Base-by-base conservation (phyloP, 352 stramenopile genomes). In the Aphanomyces astaci region DNA sequence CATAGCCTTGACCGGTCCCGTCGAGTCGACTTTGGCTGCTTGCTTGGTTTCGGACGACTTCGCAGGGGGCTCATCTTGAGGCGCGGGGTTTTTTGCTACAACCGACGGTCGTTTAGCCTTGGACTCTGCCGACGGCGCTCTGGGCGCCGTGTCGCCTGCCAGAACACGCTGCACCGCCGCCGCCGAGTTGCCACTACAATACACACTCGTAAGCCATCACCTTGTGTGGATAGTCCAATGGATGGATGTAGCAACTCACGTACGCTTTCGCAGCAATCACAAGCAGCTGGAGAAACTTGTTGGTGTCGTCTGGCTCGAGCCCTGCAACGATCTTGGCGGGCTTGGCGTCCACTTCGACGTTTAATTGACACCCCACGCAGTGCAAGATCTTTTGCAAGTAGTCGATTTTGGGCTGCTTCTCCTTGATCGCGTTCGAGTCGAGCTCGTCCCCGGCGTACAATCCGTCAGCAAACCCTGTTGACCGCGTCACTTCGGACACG, bases 271-370 rank as follows among this genome's bases (percentile, higher is more conserved):
- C 92, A 1, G 92, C 84, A 25, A 98, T 72, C 15, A 76, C 80
- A 49, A 98, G 71, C 4, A 98, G 66, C 74, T 98, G 94, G 27
- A 98, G 71, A 39, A 98, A 90, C 66, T 90, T 91, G 76, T 97
- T 97, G 22, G 95, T 98, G 53, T 92, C 91, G 54, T 98, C 93
- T 1, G 93, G 74, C 51, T 98, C 94, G 17, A 98, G 77, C 17
- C 95, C 96, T 2, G 92, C 90, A 19, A 98, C 89, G 60, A 97
- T 94, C 67, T 97, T 97, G 15, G 73, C 81, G 15, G 92, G 77
- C 55, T 87, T 90, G 25, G 92, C 92, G 24, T 97, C 85, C 32
- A 98, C 73, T 15, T 89, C 74, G 36, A 90, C 86, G 64, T 93
- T 94, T 15, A 98, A 72, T 40, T 95, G 84, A 49, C 75, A 93